Evolutionary conservation across 805 yeast species (phyloP).

Genomic region (Metschnikowia lachancei): DNA sequence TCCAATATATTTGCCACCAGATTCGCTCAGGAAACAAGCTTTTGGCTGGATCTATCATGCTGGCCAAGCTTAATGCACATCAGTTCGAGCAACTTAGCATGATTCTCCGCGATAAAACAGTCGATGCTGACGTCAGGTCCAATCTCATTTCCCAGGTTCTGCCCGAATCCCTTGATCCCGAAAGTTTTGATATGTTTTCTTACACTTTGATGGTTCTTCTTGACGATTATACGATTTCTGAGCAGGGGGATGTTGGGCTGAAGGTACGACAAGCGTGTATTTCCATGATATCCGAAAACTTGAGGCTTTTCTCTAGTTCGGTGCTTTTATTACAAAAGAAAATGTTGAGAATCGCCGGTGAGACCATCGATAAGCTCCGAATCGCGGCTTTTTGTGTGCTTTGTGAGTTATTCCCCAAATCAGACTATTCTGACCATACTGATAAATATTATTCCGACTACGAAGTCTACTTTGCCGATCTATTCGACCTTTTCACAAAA

Average conservation of each 20-base stretch:
- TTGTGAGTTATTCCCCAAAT: conserved; percentile 16
- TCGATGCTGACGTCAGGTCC: conserved; percentile 33
- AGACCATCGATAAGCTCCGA: conserved; percentile 58
- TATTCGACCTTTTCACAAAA: conserved; percentile 22
- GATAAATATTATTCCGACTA: conserved; percentile 8
- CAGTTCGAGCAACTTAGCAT: conserved; percentile 24
- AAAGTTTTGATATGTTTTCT: conserved; percentile 7
- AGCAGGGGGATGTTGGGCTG: conserved; percentile 91
- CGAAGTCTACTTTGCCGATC: conserved; percentile 19
- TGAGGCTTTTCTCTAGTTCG: not conserved
- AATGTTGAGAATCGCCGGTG: conserved; percentile 58
- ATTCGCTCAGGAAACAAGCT: conserved; percentile 39
- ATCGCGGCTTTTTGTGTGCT: conserved; percentile 41
- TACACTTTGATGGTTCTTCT: conserved; percentile 37
- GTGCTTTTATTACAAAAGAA: conserved; percentile 22
- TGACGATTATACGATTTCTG: conserved; percentile 74
- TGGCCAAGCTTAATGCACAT: conserved; percentile 14
- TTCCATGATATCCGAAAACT: conserved; percentile 33
- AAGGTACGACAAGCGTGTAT: conserved; percentile 58
- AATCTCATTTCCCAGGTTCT: conserved; percentile 25
- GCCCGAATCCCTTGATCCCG: conserved; percentile 14
- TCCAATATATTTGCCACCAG: conserved; percentile 34
- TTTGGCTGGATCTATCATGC: conserved; percentile 38
- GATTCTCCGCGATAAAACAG: conserved; percentile 23
- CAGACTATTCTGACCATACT: not conserved